Conservation (phyloP, 192 early-diverging fungal species). For the Coemansia sp. region DNA sequence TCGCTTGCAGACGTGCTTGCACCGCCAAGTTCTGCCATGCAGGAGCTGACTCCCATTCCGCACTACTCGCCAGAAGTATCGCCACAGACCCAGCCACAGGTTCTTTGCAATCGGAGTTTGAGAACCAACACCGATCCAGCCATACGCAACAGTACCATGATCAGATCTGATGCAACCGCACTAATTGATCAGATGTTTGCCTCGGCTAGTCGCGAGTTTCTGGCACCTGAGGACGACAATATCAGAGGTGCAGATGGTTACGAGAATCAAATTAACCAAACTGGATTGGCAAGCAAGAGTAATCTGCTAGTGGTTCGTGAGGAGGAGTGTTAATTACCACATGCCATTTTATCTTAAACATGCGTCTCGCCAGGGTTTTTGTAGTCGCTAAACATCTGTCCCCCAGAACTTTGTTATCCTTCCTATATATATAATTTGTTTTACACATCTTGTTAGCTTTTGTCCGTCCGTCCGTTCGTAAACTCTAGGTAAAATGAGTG, state of each 20-base stretch:
- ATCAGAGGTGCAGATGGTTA: background rate
- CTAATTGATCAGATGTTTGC: slow-evolving; percentile 58
- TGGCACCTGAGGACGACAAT: background rate
- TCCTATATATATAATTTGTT: background rate
- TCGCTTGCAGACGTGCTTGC: slow-evolving; percentile 50
- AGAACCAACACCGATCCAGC: slow-evolving; percentile 1
- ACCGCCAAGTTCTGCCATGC: slow-evolving; percentile 38
- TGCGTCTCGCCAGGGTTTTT: background rate
- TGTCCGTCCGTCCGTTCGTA: no score
- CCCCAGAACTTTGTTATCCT: background rate
- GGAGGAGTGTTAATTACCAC: slow-evolving; percentile 22
- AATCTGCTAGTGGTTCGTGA: slow-evolving; percentile 40
- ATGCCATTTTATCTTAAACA: background rate
- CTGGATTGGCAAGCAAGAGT: background rate
- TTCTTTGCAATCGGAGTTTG: slow-evolving; percentile 19
- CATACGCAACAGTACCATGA: slow-evolving; percentile 48
- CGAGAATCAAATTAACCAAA: background rate
- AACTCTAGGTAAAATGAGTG: no score
- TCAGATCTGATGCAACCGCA: slow-evolving; percentile 38
- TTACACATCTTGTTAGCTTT: no score
- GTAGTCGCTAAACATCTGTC: background rate
- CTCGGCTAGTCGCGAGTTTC: slow-evolving; percentile 48
- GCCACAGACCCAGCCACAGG: slow-evolving; percentile 30
- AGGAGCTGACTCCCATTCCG: slow-evolving; percentile 26
- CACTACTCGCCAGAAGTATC: slow-evolving; percentile 20